Base-by-base conservation (phyloP, 306 rosid genomes). In the Glycine latifolia region DNA sequence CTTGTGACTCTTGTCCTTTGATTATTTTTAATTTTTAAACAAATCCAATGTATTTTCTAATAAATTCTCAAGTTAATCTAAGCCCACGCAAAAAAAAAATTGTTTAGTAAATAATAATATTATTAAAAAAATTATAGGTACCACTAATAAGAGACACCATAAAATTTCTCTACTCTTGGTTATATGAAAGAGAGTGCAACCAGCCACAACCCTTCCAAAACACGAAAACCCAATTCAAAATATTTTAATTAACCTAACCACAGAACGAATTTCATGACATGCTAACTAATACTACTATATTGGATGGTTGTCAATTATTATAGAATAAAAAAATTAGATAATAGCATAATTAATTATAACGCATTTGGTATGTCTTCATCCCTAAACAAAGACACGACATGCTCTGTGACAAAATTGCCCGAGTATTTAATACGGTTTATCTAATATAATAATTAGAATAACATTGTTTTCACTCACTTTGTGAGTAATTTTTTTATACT, bases 171-270 rank as follows among this genome's bases (percentile, higher is more conserved):
- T 39, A 52, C 35, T 54, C 20, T 44, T 56, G 8, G 50, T 59
- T 35, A 63, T 11, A 6, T 14, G 68, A 65, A 74, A 59, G 68
- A 69, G 37, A 58, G 44, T 58, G 67, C 82, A 65, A 54, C 68
- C 70, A 43, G 55, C 62, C 44, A 55, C 14, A 37, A 84, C 78
- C 71, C 84, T 84, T 87, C 13, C 2, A 13, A 81, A 59, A 14
- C 79, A 84, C 86, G 86, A 80, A 84, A 80, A 60, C 52, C n/a
- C 53, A 66, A 71, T 66, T 75, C 47, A 39, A 26, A 66, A 66
- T 59, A 63, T 72, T 76, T 65, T 50, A 76, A 72, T 26, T 26
- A 26, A 20, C 41, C 15, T 79, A 77, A 37, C 48, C 48, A 47
- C 9, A 7, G 33, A 13, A 52, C 58, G 1, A 50, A 55, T 20